Evolutionary conservation across 495 filamentous ascomycete genomes (phyloP), one percentile per base, ranked within the genome.

Genomic region (Penicillium longicatenatum): DNA sequence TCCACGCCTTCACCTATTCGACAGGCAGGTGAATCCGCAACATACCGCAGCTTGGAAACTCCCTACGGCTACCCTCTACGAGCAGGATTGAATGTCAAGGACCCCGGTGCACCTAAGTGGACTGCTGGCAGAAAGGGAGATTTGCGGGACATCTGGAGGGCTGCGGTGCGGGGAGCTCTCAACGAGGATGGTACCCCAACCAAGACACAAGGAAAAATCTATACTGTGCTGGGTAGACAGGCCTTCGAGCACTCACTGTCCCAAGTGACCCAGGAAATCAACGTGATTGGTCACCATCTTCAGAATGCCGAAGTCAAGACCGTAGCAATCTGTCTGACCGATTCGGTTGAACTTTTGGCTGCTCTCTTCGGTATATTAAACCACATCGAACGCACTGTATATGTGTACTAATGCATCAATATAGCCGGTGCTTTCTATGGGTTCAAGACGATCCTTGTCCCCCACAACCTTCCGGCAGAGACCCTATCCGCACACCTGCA

Each of bases 261-360:
- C 41, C 84, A 90, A 48, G 71, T 97, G 19, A 93, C 88, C 0
- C 85, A 86, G 55, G 88, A 96, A 71, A 96, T 98, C 66, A 90
- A 89, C 71, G 82, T 95, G 9, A 86, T 98, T 57, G 94, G 94
- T 57, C 78, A 84, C 59, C 81, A 92, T 60, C 75, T 98, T 43
- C 80, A 86, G 58, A 64, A 72, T 11, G 80, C 88, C 57, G 84
- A 84, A 16, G 88, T 81, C n/a, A 87, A 86, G 67, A 86, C 84
- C 33, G 89, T 98, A 24, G 94, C 91, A 22, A 82, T 99, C 60
- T 95, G 94, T 70, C 83, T 98, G 24, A 92, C 92, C 3, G 97
- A 99, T 76, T 95, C 91, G 45, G 79, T 96, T 65, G 94, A 98
- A 72, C 85, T 95, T 50, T 76, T 98, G 43, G 84, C 81, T 24